Evolutionary conservation across 2,329 filamentous ascomycete species (phyloP).

Genomic region (Aureobasidium sp.): DNA sequence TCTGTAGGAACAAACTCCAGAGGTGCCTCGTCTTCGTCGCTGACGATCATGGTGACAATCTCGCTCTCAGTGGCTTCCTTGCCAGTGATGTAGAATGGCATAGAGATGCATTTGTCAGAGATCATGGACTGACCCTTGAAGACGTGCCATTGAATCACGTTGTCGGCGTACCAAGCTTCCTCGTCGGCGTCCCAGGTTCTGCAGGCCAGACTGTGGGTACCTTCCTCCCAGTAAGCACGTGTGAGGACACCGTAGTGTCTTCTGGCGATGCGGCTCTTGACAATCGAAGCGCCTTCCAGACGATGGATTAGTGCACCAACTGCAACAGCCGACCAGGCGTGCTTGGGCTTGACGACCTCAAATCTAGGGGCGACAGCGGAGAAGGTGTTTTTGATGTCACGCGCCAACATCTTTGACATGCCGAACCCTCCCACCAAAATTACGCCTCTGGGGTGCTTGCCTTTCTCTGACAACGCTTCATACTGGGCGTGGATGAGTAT

Average conservation of each 20-base stretch:
- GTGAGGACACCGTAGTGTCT: constrained; percentile 5
- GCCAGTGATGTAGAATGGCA: not conserved
- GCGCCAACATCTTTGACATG: constrained; percentile 61
- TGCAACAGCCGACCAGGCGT: constrained; percentile 72
- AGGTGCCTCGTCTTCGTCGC: not conserved
- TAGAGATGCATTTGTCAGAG: not conserved
- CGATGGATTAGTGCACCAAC: constrained; percentile 67
- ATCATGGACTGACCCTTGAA: not conserved
- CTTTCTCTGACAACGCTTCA: constrained; percentile 28
- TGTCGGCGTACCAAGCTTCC: constrained; percentile 77
- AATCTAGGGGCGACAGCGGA: constrained; percentile 34
- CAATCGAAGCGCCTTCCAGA: constrained; percentile 53
- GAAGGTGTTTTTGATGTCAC: constrained; percentile 61
- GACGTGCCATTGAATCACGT: constrained; percentile 82
- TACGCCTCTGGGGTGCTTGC: constrained; percentile 49
- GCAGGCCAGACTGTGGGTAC: no score
- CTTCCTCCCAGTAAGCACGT: constrained; percentile 51
- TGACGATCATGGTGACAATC: not conserved
- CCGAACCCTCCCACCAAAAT: constrained; percentile 76
- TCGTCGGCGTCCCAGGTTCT: constrained; percentile 60
- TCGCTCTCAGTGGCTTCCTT: not conserved
- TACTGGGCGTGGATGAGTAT: constrained; percentile 36
- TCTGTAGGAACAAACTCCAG: constrained; percentile 27
- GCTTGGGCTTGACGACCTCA: constrained; percentile 68
- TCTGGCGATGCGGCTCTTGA: constrained; percentile 7